Base-by-base conservation (phyloP, 495 filamentous ascomycete genomes). In the Darksidea phi region DNA sequence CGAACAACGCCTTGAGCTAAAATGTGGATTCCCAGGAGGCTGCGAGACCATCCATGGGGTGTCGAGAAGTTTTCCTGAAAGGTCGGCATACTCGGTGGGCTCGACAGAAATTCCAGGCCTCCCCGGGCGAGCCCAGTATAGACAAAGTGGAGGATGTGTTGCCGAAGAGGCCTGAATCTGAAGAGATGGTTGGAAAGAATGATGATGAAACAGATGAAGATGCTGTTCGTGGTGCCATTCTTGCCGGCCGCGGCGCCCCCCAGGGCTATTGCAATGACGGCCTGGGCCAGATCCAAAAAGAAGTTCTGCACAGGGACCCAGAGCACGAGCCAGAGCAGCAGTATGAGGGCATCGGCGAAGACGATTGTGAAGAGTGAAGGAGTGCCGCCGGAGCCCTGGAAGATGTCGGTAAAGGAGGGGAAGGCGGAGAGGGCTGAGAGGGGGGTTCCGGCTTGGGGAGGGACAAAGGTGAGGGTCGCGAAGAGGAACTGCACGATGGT, bases 401-500 rank as follows among this genome's bases (percentile, higher is more conserved):
- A 85, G 47, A 89, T 86, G 66, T 89, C 87, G 60, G 84, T 85
- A 61, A 93, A 86, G 50, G 79, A 79, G 36, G 78, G 75, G 34
- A 79, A 64, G 8, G 74, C 73, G 42, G 74, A 74, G 54, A 85
- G 71, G n/a, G 74, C 73, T 32, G 73, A 73, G 57, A 85, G 72
- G 25, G 83, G 83, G 21, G 71, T 70, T 48, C 71, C 71, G 42
- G 71, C 63, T 67, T 72, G 83, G 6, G 90, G 89, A 26, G 91
- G 88, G 64, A 96, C 91, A 72, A 96, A 97, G 26, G 94, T 97
- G 65, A 97, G 80, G 51, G 89, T 81, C 48, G 95, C 91, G 78
- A 96, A 99, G 62, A 97, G 82, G 69, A 91, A 86, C 71, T 99
- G 95, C 71, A 96, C 89, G 71, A 90, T 78, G 54, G 91, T 91